Evolutionary conservation across 2,329 filamentous ascomycete species (phyloP).

Genomic region (Endothia cerciana): DNA sequence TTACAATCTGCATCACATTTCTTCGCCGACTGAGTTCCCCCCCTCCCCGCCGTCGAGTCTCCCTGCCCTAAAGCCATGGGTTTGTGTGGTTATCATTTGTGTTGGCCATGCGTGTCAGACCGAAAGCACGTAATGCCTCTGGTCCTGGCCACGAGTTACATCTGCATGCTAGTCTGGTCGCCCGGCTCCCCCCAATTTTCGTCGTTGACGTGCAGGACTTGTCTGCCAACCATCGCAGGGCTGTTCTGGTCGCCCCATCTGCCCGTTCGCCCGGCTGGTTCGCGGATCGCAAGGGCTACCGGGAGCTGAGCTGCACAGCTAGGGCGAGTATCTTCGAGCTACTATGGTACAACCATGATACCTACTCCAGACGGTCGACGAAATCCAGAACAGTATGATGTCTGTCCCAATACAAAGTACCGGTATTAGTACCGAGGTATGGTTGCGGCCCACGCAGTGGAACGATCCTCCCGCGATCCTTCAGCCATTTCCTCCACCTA

Average conservation of each 20-base stretch:
- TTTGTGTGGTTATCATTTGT: not conserved
- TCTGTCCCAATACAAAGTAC: not conserved
- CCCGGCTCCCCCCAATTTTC: not conserved
- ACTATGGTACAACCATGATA: too few species aligned
- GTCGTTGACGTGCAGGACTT: not conserved
- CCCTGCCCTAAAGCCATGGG: not conserved
- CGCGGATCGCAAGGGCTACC: not conserved
- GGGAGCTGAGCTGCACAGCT: too few species aligned
- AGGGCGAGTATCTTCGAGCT: too few species aligned
- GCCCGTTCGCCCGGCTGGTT: not conserved
- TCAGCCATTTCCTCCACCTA: conserved; percentile 1
- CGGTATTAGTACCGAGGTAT: not conserved
- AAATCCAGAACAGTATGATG: too few species aligned
- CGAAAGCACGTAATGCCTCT: not conserved
- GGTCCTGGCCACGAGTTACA: not conserved
- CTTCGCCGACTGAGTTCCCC: not conserved
- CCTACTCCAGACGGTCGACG: too few species aligned
- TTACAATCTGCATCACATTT: not conserved
- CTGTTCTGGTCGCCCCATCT: not conserved
- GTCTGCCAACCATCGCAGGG: conserved; percentile 2
- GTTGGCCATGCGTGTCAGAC: not conserved
- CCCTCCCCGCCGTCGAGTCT: not conserved
- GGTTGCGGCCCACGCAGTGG: not conserved
- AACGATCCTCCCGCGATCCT: conserved; percentile 10
- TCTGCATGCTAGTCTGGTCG: not conserved